These are phyloP conservation scores for Coniophora puteana DNA, from an alignment of 1,284 basidiomycete species.

Conservation along the genomic window DNA sequence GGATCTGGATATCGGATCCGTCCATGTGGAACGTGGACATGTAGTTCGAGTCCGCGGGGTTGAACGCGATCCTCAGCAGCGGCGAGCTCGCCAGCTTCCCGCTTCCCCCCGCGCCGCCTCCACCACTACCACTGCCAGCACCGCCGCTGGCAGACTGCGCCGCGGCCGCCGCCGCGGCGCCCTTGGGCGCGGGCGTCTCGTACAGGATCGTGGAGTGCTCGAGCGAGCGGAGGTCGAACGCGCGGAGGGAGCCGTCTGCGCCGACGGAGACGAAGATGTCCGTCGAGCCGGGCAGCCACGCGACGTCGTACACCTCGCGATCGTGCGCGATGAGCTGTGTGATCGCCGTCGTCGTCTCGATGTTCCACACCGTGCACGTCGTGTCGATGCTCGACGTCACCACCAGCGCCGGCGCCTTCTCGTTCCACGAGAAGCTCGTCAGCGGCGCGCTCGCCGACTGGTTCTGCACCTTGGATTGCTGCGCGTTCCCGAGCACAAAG, in stretches of 20 bases:
- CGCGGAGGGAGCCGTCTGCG: conserved; percentile 93
- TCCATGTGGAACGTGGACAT: conserved; percentile 95
- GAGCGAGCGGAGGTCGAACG: conserved; percentile 93
- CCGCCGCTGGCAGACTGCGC: too few species aligned
- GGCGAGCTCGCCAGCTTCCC: conserved; percentile 79
- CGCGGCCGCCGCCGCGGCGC: conserved; percentile 52
- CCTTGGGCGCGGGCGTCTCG: conserved; percentile 84
- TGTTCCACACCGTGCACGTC: conserved; percentile 96
- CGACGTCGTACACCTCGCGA: conserved; percentile 95
- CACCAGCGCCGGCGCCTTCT: conserved; percentile 80
- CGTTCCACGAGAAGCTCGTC: conserved; percentile 96
- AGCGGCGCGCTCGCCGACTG: conserved; percentile 83
- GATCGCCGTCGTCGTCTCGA: conserved; percentile 92
- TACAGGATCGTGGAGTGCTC: conserved; percentile 99
- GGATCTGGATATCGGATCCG: conserved; percentile 79
- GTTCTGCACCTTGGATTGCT: conserved; percentile 87
- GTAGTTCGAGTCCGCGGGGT: conserved; percentile 84
- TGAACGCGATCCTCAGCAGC: conserved; percentile 81
- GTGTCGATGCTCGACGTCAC: conserved; percentile 97
- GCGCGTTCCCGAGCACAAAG: too few species aligned
- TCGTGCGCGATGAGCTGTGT: conserved; percentile 99
- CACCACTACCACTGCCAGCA: too few species aligned
- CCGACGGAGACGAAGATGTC: conserved; percentile 99
- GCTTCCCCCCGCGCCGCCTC: too few species aligned
- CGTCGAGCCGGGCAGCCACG: conserved; percentile 96